Percentiles rank a stretch among this genome's conserved stretches.
phyloP scores from a whole-genome alignment of 75 land plant species.

The Picea glauca region DNA sequence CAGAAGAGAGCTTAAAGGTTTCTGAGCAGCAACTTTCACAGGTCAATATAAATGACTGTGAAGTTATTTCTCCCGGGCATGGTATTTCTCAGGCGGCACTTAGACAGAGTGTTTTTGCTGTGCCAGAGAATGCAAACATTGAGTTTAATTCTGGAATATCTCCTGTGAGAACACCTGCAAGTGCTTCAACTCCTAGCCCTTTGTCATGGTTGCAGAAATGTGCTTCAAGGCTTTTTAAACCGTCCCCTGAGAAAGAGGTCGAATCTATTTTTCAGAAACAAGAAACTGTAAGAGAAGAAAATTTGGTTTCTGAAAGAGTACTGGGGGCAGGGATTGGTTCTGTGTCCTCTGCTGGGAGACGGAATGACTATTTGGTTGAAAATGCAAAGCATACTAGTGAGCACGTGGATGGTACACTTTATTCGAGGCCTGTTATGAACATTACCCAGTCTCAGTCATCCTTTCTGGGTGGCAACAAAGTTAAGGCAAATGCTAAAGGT shows the following conservation, averaged over 20 bases:
- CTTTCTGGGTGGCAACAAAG: constrained; percentile 13
- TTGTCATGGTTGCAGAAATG: constrained; percentile 49
- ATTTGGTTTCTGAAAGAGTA: constrained; percentile 2
- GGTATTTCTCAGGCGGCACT: neutral
- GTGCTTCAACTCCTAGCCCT: constrained; percentile 19
- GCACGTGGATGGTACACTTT: neutral
- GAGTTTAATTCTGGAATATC: constrained; percentile 8
- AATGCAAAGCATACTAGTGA: neutral
- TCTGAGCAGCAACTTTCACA: constrained; percentile 14
- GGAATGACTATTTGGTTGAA: neutral
- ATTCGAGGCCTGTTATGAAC: neutral
- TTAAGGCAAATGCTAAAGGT: constrained; percentile 10
- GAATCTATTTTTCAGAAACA: neutral
- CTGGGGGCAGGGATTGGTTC: constrained; percentile 8
- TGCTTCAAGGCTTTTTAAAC: constrained; percentile 32
- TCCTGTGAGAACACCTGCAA: neutral
- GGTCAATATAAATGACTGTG: constrained; percentile 4
- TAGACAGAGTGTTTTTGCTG: constrained; percentile 5
- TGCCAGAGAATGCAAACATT: neutral
- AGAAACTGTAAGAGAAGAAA: neutral
- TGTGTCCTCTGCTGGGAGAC: neutral
- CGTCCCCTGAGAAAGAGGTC: constrained; percentile 17
- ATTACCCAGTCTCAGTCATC: constrained; percentile 11
- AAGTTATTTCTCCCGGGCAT: neutral
- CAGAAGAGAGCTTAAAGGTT: constrained; percentile 21